Percentiles rank a stretch among this genome's conserved stretches.
Conservation (phyloP, 2,329 filamentous ascomycete genomes). For the Fusarium vanettenii region DNA sequence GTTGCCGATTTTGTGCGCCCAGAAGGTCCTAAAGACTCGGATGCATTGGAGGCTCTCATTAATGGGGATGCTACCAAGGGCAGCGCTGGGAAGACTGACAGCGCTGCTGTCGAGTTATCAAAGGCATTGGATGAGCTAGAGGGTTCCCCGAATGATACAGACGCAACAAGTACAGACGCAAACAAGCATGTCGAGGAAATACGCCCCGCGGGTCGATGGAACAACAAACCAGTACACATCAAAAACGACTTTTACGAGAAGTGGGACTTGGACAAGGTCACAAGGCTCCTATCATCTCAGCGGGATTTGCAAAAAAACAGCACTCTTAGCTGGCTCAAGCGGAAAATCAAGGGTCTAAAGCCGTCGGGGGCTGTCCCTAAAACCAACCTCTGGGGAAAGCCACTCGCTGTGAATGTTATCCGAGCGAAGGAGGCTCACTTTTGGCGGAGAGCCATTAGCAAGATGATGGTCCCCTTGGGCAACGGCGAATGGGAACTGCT, state of each 20-base stretch:
- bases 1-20: slow-evolving; percentile 52
- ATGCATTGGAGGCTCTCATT: slow-evolving; percentile 52
- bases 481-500: slow-evolving; percentile 67
- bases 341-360: slow-evolving; percentile 45
- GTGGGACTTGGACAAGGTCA: slow-evolving; percentile 62
- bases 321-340: slow-evolving; percentile 42
- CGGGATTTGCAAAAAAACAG: slow-evolving; percentile 44
- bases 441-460: slow-evolving; percentile 59
- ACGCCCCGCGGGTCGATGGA: not conserved
- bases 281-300: slow-evolving; percentile 57
- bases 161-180: not conserved
- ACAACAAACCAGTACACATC: slow-evolving; percentile 5
- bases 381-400: slow-evolving; percentile 63
- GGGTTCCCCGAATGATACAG: not conserved
- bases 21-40: slow-evolving; percentile 54
- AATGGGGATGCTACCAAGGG: slow-evolving; percentile 5
- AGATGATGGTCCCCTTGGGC: slow-evolving; percentile 66
- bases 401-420: slow-evolving; percentile 51
- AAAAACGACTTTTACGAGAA: slow-evolving; percentile 55
- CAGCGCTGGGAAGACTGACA: not conserved
- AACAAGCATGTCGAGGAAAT: not conserved
- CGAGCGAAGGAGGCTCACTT: slow-evolving; percentile 59
- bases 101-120: not conserved
- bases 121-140: not conserved
- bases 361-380: slow-evolving; percentile 53